phyloP scores from a whole-genome alignment of 2,329 filamentous ascomycete genomes.

The Aspergillus bombycis region DNA sequence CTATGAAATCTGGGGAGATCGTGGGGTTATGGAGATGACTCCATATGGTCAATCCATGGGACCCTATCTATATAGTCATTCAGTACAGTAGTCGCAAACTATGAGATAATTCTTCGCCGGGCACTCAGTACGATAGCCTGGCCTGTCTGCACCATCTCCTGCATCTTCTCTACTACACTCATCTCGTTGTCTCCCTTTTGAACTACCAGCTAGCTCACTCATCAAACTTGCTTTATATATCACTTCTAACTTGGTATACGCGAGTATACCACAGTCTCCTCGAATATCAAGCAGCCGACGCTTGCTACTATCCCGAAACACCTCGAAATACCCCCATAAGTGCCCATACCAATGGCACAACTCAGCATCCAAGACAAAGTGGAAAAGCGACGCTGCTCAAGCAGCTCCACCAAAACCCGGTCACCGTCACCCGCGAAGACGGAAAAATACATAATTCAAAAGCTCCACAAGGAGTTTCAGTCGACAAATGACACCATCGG shows the following conservation, averaged over 20 bases:
- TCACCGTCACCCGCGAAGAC: neutral
- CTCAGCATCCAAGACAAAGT: neutral
- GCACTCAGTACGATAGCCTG: too few species aligned
- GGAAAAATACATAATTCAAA: neutral
- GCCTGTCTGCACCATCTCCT: neutral
- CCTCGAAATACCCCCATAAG: neutral
- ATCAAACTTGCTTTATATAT: neutral
- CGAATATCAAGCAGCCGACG: neutral
- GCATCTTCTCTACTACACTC: neutral
- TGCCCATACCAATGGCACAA: neutral
- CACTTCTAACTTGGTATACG: neutral
- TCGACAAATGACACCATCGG: conserved; percentile 59
- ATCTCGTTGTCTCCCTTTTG: neutral
- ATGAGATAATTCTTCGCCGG: neutral
- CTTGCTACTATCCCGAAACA: neutral
- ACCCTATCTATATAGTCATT: neutral
- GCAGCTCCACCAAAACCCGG: neutral
- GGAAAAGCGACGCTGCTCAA: neutral
- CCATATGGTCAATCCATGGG: neutral
- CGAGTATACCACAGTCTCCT: neutral
- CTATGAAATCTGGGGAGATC: neutral
- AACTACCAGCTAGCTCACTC: neutral
- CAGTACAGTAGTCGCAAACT: neutral
- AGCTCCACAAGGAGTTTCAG: neutral
- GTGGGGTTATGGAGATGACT: neutral